Evolutionary conservation across 1,284 basidiomycete genomes (phyloP).

Genomic region (Trametes sp.): DNA sequence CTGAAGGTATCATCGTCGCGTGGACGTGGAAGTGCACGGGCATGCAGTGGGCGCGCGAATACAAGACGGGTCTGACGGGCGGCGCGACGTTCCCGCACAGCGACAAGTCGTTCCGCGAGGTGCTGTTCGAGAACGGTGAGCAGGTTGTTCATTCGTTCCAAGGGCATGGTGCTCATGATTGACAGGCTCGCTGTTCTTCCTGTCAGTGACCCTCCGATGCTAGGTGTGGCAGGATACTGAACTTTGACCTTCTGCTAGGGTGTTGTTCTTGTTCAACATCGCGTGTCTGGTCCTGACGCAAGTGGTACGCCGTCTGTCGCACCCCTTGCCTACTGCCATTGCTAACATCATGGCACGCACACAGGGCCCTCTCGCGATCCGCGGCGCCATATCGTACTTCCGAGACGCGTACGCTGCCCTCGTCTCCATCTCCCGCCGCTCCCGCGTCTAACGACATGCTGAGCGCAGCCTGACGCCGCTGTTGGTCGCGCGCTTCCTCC

Average conservation of each 20-base stretch:
- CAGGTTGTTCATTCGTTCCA: background rate
- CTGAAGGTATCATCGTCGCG: slow-evolving; percentile 5
- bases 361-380: background rate
- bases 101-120: background rate
- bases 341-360: background rate
- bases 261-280: background rate
- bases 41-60: too few relatives aligned
- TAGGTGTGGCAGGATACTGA: background rate
- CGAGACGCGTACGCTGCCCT: slow-evolving; percentile 6
- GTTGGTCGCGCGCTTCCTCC: slow-evolving; percentile 5
- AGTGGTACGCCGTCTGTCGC: background rate
- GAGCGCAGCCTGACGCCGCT: background rate
- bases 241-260: background rate
- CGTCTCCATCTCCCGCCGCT: background rate
- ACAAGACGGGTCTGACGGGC: background rate
- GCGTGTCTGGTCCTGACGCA: background rate
- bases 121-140: slow-evolving; percentile 8
- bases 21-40: slow-evolving; percentile 6
- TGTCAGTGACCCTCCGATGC: background rate
- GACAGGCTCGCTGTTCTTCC: background rate
- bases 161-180: background rate
- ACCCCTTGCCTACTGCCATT: background rate
- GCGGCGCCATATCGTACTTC: slow-evolving; percentile 6
- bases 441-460: too few relatives aligned
- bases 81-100: background rate